Evolutionary conservation across 106 monocot species (phyloP), one percentile per base, ranked within the genome.

Genomic region (Hemerocallis citrina): DNA sequence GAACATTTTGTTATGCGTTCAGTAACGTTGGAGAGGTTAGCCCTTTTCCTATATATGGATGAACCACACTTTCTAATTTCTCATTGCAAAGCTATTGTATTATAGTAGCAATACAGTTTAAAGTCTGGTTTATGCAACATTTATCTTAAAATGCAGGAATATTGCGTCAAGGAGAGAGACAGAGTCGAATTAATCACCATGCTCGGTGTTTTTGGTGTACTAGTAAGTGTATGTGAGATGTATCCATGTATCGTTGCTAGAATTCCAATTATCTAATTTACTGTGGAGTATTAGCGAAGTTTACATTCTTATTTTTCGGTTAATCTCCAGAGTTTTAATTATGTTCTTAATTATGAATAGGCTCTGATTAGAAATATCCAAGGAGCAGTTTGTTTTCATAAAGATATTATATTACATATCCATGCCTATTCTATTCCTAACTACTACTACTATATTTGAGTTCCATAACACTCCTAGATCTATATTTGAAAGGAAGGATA

Each of bases 21-120:
- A 77, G 81, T 61, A 82, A 82, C 61, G 77, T 77, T 60, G 81
- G 81, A 68, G 73, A 77, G 77, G 81, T n/a, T 82, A 39, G 31
- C n/a, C 6, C n/a, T 13, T 28, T 50, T n/a, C 13, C 1, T 27
- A 12, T 13, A 4, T 13, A n/a, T n/a, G n/a, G n/a, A n/a, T n/a
- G n/a, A n/a, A n/a, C n/a, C n/a, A n/a, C n/a, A n/a, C n/a, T n/a
- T n/a, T n/a, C 5, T 41, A 10, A 41, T 41, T 41, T 41, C 1
- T 13, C 28, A 3, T 50, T 7, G 3, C 4, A 25, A 11, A 50
- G 23, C 4, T 50, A 48, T 1, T 28, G 7, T 27, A 27, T 12
- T 50, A n/a, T n/a, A 9, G 13, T 25, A 50, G 13, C 25, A 0
- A n/a, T 3, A 3, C 0, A 25, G 8, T 50, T 50, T 25, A 25